Evolutionary conservation across 148 eudicot genomes (phyloP).

Genomic region (Heliamphora exappendiculata): DNA sequence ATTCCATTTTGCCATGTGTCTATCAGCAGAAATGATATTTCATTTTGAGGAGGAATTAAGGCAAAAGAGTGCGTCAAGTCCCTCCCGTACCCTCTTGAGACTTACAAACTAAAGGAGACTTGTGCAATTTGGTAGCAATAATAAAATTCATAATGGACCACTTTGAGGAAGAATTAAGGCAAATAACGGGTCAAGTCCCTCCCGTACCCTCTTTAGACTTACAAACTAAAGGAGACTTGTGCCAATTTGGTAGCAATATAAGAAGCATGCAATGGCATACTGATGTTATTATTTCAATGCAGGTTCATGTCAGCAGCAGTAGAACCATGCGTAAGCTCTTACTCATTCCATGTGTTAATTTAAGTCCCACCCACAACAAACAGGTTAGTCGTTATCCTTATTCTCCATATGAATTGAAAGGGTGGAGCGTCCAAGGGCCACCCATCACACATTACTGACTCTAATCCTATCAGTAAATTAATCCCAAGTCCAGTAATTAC

Average conservation of each 20-base stretch:
- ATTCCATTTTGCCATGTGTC: too few species aligned
- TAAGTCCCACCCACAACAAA: not conserved
- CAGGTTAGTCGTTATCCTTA: not conserved
- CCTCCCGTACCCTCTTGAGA: too few species aligned
- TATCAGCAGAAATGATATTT: too few species aligned
- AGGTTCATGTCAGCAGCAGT: not conserved
- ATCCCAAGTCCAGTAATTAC: not conserved
- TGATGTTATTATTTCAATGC: not conserved
- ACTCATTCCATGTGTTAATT: not conserved
- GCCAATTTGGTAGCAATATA: not conserved
- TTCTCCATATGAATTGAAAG: slow-evolving; percentile 1
- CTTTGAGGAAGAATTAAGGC: too few species aligned
- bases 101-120: too few species aligned
- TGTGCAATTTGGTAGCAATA: too few species aligned
- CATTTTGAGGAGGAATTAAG: too few species aligned
- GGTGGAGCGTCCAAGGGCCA: not conserved
- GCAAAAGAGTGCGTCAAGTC: too few species aligned
- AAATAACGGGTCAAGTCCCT: too few species aligned
- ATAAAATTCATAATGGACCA: too few species aligned
- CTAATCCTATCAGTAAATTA: not conserved
- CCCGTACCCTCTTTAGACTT: too few species aligned
- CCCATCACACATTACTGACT: not conserved
- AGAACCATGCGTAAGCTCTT: not conserved
- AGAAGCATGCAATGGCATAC: not conserved
- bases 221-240: not conserved